These are phyloP conservation scores for Nicotiana tabacum DNA, from an alignment of 257 asterid genomes.

Conservation along the genomic window DNA sequence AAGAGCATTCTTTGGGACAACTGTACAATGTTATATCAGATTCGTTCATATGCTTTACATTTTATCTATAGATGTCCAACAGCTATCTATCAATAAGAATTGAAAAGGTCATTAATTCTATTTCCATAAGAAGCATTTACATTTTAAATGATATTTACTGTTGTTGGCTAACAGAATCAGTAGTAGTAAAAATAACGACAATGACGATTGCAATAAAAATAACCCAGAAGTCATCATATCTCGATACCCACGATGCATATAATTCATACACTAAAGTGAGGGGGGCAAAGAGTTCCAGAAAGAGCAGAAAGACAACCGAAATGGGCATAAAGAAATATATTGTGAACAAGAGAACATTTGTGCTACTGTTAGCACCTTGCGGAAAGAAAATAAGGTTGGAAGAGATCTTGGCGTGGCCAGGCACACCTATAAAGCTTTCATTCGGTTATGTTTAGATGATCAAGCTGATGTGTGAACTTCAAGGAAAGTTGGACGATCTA, in stretches of 20 bases:
- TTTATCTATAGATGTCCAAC: not conserved
- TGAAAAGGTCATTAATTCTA: not conserved
- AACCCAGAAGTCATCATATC: not conserved
- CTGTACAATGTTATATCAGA: slow-evolving; percentile 1
- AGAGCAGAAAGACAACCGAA: not conserved
- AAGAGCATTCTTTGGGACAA: not conserved
- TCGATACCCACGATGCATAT: not conserved
- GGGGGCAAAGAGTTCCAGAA: not conserved
- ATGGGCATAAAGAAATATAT: not conserved
- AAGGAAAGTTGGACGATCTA: not conserved
- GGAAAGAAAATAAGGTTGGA: not conserved
- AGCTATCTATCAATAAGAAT: not conserved
- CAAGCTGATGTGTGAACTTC: not conserved
- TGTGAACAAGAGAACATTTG: not conserved
- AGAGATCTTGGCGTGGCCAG: not conserved
- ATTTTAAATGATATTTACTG: not conserved
- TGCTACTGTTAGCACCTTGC: not conserved
- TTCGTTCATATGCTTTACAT: not conserved
- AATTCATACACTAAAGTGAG: not conserved
- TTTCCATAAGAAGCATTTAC: not conserved
- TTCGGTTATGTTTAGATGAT: not conserved
- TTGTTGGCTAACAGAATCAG: not conserved
- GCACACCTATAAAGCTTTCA: not conserved
- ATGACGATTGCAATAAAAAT: not conserved
- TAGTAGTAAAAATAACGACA: not conserved